phyloP scores from a whole-genome alignment of 108 stramenopile species.

The Nitzschia sp. region DNA sequence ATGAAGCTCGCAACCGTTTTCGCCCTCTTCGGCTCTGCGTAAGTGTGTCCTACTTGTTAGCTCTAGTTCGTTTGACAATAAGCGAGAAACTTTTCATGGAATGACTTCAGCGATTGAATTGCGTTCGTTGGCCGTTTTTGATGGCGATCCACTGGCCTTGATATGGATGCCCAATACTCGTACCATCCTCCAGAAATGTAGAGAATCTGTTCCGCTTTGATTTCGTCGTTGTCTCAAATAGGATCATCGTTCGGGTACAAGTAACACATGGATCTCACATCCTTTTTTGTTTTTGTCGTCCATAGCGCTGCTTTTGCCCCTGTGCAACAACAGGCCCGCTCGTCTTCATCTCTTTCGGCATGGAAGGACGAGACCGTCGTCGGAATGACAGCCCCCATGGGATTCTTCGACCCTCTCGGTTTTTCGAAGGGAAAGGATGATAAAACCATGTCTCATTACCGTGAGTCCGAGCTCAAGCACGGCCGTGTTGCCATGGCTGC shows the following conservation, averaged over 20 bases:
- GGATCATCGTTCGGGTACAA: no score
- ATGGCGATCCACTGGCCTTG: no score
- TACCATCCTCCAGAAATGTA: no score
- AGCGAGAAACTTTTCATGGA: no score
- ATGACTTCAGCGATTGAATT: no score
- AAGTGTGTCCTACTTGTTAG: slow-evolving; percentile 26
- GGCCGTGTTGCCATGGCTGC: slow-evolving; percentile 98
- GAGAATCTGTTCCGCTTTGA: no score
- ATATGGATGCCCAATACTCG: no score
- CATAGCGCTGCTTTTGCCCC: slow-evolving; percentile 82
- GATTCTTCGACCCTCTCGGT: slow-evolving; percentile 91
- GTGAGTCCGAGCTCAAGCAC: slow-evolving; percentile 96
- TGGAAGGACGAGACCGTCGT: slow-evolving; percentile 75
- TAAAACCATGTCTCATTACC: slow-evolving; percentile 82
- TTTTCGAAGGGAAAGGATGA: slow-evolving; percentile 78
- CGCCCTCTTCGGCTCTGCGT: slow-evolving; percentile 57
- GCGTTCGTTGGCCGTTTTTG: no score
- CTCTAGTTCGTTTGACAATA: no score
- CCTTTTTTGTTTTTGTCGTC: no score
- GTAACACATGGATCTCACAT: no score
- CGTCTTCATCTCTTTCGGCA: slow-evolving; percentile 44
- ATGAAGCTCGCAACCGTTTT: slow-evolving; percentile 52
- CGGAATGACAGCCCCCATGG: slow-evolving; percentile 83
- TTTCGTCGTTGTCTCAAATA: no score
- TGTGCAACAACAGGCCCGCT: slow-evolving; percentile 31